phyloP scores from a whole-genome alignment of 768 basidiomycete genomes.

The Podaxis sp. region DNA sequence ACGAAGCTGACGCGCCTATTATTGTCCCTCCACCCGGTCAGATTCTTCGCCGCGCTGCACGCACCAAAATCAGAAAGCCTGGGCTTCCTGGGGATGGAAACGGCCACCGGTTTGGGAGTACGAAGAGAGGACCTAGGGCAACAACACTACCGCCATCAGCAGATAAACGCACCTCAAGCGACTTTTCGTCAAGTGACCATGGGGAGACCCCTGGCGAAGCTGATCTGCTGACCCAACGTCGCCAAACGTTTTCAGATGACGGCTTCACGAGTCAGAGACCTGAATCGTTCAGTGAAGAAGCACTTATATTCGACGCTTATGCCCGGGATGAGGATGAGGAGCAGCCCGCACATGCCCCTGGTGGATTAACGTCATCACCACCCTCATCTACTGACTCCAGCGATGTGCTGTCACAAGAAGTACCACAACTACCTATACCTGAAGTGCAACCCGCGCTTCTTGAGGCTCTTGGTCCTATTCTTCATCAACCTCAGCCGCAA shows the following conservation, averaged over 20 bases:
- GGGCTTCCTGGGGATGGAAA: conserved; percentile 70
- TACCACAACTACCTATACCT: conserved; percentile 20
- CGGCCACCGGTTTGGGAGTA: conserved; percentile 75
- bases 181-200: conserved; percentile 68
- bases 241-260: conserved; percentile 45
- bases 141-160: conserved; percentile 22
- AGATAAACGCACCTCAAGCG: conserved; percentile 62
- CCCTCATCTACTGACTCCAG: conserved; percentile 14
- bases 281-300: conserved; percentile 78
- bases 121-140: conserved; percentile 31
- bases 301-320: conserved; percentile 84
- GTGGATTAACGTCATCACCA: conserved; percentile 28
- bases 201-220: conserved; percentile 41
- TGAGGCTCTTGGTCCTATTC: conserved; percentile 34
- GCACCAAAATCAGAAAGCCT: conserved; percentile 93
- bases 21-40: conserved; percentile 85
- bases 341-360: conserved; percentile 20
- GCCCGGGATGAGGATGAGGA: conserved; percentile 54
- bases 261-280: conserved; percentile 40
- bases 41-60: conserved; percentile 85
- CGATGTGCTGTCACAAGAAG: conserved; percentile 14
- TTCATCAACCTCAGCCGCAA: conserved; percentile 70
- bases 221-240: conserved; percentile 23
- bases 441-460: conserved; percentile 29
- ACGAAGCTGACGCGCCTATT: conserved; percentile 88